Base-by-base conservation (phyloP, 1,139 yeast genomes). In the Yamadazyma atmosphaerica region DNA sequence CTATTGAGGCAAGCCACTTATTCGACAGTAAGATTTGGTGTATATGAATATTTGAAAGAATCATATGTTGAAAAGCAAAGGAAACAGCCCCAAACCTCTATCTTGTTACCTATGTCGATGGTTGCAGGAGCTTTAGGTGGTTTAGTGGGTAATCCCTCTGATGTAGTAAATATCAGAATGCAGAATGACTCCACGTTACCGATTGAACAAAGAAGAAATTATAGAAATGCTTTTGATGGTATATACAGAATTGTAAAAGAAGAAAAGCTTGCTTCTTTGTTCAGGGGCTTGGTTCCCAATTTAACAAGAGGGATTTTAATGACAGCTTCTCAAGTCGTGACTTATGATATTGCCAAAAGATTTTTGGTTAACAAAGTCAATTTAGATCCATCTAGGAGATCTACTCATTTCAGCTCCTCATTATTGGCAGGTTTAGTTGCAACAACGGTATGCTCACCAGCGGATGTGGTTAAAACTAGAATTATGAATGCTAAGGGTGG, bases 281-380 rank as follows among this genome's bases (percentile, higher is more conserved):
- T 84, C 55, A 72, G 92, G 45, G 96, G 96, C 1, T 67, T 86
- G 45, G 74, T 74, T 18, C 95, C 96, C 17, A 88, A 88, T 55
- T 72, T 86, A 51, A 74, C 82, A 2, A 74, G 96, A 55, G 96
- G 95, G 15, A 78, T 86, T 8, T 69, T 88, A 41, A 88, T 88
- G 96, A 88, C 96, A 0, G 90, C 95, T 1, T 83, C 94, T 2
- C 96, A 88, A 59, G 94, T 87, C 40, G 96, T 87, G 3, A 84
- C 95, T 0, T 88, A 88, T 53, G 96, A 88, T 59, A 69, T 83
- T 36, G 83, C 88, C 37, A 88, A 88, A 60, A 65, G 65, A 17
- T 47, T 80, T 32, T 65, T 87, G 40, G 85, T 86, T 11, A 65
- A 68, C 5, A 53, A 60, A 4, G 45, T 79, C 2, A 60, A 66